Conservation (phyloP, 1,284 basidiomycete genomes). For the Pyrrhoderma lamaoense region DNA sequence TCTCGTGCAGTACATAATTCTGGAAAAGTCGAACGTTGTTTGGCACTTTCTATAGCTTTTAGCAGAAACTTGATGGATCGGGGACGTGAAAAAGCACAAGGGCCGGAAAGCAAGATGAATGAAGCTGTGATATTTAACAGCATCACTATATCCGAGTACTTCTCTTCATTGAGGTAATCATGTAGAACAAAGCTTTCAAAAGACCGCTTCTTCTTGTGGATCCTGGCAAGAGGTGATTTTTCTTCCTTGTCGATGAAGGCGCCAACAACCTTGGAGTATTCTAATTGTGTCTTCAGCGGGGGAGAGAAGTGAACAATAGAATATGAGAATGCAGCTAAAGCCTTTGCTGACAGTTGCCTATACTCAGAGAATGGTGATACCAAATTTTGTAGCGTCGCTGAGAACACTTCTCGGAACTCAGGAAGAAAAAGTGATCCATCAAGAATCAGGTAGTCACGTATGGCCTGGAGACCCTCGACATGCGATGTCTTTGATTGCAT, state of each 20-base stretch:
- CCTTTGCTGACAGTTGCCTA: conserved; percentile 4
- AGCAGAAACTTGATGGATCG: conserved; percentile 10
- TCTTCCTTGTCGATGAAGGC: conserved; percentile 12
- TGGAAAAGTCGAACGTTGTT: not conserved
- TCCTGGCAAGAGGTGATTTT: not conserved
- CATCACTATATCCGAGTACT: not conserved
- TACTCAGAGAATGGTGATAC: conserved; percentile 2
- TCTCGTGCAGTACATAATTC: not conserved
- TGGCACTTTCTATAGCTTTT: conserved; percentile 3
- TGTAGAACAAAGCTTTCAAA: not conserved
- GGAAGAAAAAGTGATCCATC: conserved; percentile 5
- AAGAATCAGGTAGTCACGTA: not conserved
- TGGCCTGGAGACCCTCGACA: conserved; percentile 4
- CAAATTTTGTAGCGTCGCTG: conserved; percentile 3
- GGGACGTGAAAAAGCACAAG: conserved; percentile 9
- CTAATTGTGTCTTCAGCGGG: not conserved
- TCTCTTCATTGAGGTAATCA: not conserved
- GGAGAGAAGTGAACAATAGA: not conserved
- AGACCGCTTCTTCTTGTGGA: not conserved
- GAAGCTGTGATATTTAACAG: conserved; percentile 5
- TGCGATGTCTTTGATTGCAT: conserved; percentile 4
- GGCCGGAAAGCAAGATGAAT: conserved; percentile 12
- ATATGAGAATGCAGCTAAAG: conserved; percentile 10
- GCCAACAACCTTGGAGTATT: conserved; percentile 4
- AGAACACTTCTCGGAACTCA: conserved; percentile 4